phyloP scores from a whole-genome alignment of 257 asterid genomes.

The Solanum chiquidenum region DNA sequence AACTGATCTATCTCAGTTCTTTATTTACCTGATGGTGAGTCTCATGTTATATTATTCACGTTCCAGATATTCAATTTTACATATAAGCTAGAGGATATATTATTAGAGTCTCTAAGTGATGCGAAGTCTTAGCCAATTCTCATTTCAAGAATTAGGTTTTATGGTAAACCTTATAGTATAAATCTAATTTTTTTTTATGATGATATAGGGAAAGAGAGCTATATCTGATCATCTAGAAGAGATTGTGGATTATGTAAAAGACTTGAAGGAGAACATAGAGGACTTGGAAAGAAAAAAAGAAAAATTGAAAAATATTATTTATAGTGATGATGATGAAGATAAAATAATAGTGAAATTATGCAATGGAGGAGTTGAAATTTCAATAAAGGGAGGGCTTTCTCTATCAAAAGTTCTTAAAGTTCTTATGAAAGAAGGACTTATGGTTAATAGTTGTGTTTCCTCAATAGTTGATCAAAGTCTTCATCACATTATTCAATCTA shows the following conservation, averaged over 20 bases:
- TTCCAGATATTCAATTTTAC: neutral
- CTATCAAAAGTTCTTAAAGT: constrained; percentile 5
- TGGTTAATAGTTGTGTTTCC: constrained; percentile 5
- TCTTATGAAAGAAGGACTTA: constrained; percentile 12
- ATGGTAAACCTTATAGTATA: neutral
- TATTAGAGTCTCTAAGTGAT: neutral
- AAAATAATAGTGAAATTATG: constrained; percentile 1
- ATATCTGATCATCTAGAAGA: constrained; percentile 1
- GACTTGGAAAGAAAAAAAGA: neutral
- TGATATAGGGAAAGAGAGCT: neutral
- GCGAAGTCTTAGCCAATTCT: neutral
- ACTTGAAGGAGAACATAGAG: neutral
- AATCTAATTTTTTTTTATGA: neutral
- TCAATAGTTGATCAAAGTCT: neutral
- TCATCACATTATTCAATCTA: constrained; percentile 3
- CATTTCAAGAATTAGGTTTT: neutral
- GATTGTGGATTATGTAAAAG: neutral
- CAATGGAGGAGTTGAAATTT: neutral
- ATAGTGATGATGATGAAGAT: neutral
- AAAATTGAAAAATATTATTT: neutral
- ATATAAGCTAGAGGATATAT: neutral
- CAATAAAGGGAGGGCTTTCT: neutral
- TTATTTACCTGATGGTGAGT: neutral
- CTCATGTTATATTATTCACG: neutral
- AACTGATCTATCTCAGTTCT: neutral